Evolutionary conservation across 495 filamentous ascomycete species (phyloP).

Genomic region (Pyrenopolyporus hunteri): DNA sequence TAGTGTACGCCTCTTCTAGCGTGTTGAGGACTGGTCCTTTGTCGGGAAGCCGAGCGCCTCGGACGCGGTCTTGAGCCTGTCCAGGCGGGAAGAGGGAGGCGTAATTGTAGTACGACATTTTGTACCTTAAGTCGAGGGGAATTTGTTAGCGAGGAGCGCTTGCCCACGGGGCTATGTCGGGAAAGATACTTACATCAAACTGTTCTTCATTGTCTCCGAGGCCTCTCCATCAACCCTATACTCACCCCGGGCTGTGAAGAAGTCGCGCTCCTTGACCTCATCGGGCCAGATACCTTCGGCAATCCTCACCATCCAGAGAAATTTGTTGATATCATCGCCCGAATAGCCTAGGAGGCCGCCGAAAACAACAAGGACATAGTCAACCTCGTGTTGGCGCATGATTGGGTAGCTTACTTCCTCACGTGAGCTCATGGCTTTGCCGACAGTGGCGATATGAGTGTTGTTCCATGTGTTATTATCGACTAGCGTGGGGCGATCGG

Average conservation of each 20-base stretch:
- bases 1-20: constrained; percentile 96
- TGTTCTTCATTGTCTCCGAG: constrained; percentile 98
- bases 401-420: constrained; percentile 99
- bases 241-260: constrained; percentile 93
- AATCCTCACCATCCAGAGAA: constrained; percentile 99
- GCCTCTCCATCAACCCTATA: constrained; percentile 94
- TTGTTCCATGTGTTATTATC: constrained; percentile 99
- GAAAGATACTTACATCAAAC: constrained; percentile 83
- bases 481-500: constrained; percentile 93
- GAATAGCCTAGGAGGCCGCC: constrained; percentile 96
- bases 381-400: constrained; percentile 96
- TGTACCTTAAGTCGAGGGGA: constrained; percentile 72
- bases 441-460: constrained; percentile 98
- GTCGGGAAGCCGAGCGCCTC: constrained; percentile 78
- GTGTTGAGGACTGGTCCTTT: constrained; percentile 86
- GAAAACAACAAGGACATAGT: constrained; percentile 97
- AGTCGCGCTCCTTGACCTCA: constrained; percentile 96
- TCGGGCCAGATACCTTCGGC: constrained; percentile 99
- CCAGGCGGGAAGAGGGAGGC: constrained; percentile 88
- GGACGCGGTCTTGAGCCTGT: constrained; percentile 90
- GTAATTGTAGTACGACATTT: constrained; percentile 99
- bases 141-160: neutral
- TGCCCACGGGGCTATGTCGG: too few species aligned
- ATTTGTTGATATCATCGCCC: constrained; percentile 99
- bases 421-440: constrained; percentile 97